Percentiles rank a stretch among this genome's conserved stretches.
These are phyloP conservation scores for Filobasidium uniguttulatum DNA, from an alignment of 1,284 basidiomycete genomes.

Conservation along the genomic window DNA sequence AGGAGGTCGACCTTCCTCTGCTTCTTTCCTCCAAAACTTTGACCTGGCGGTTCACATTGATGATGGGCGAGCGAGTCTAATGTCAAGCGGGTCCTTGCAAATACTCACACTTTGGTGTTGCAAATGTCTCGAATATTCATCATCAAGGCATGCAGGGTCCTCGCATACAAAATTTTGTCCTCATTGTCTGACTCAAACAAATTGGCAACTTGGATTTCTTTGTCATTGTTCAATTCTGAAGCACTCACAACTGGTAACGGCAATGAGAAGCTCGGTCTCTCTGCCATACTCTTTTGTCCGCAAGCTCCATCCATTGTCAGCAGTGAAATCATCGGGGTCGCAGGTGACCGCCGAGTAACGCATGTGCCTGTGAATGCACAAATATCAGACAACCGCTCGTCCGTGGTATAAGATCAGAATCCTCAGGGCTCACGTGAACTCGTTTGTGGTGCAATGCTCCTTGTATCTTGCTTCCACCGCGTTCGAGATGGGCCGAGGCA, in stretches of 20 bases:
- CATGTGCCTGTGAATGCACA: conserved; percentile 51
- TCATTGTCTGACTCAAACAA: conserved; percentile 46
- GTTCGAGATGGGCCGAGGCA: conserved; percentile 71
- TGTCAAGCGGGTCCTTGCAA: background rate
- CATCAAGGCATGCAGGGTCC: conserved; percentile 91
- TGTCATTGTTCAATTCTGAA: background rate
- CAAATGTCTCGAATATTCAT: conserved; percentile 96
- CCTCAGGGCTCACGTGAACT: conserved; percentile 58
- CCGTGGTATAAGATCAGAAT: conserved; percentile 1
- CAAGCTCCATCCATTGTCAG: conserved; percentile 63
- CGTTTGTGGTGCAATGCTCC: conserved; percentile 47
- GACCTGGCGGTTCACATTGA: no score
- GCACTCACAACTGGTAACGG: conserved; percentile 47
- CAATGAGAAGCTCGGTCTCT: conserved; percentile 84
- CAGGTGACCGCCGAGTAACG: conserved; percentile 83
- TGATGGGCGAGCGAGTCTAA: no score
- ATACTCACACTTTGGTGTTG: conserved; percentile 58
- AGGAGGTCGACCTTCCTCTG: conserved; percentile 72
- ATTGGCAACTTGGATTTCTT: no score
- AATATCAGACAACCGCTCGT: conserved; percentile 13
- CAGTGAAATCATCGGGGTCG: conserved; percentile 84
- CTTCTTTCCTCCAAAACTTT: conserved; percentile 74
- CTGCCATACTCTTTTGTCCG: conserved; percentile 74
- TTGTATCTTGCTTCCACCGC: conserved; percentile 73
- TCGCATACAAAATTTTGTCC: conserved; percentile 85